A percentile compares a stretch with the other conserved stretches of the same genome.
phyloP scores from a whole-genome alignment of 148 eudicot species.

The Salicornia ramosissima region DNA sequence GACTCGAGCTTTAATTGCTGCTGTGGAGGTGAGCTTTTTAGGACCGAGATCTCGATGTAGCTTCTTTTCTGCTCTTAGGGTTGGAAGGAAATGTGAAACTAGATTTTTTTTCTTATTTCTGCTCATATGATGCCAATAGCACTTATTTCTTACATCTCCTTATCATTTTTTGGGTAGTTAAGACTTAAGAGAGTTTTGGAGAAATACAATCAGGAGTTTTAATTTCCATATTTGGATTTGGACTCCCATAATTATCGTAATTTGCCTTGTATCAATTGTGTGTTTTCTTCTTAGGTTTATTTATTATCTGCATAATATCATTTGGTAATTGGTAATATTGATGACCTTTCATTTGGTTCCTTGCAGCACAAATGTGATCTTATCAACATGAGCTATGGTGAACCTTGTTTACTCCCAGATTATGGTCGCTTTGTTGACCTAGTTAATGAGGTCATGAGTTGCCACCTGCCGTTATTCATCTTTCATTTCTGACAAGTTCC shows the following conservation, averaged over 20 bases:
- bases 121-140: not conserved
- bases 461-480: constrained; percentile 1
- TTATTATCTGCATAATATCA: not conserved
- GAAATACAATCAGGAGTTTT: not conserved
- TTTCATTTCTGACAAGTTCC: not conserved
- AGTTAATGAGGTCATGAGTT: constrained; percentile 65
- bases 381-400: constrained; percentile 99
- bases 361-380: constrained; percentile 97
- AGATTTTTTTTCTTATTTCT: not conserved
- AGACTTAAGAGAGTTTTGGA: not conserved
- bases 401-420: constrained; percentile 80
- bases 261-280: not conserved
- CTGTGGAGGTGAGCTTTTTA: constrained; percentile 66
- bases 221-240: not conserved
- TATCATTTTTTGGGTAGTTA: not conserved
- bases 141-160: not conserved
- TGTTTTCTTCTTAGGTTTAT: not conserved
- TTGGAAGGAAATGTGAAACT: not conserved
- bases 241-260: not conserved
- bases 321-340: constrained; percentile 11
- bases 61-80: not conserved
- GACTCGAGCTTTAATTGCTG: constrained; percentile 87
- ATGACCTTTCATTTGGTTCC: constrained; percentile 8
- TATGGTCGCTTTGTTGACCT: constrained; percentile 99
- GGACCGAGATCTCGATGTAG: not conserved